These are phyloP conservation scores for Penicillium daleae DNA, from an alignment of 495 filamentous ascomycete genomes.

Conservation along the genomic window DNA sequence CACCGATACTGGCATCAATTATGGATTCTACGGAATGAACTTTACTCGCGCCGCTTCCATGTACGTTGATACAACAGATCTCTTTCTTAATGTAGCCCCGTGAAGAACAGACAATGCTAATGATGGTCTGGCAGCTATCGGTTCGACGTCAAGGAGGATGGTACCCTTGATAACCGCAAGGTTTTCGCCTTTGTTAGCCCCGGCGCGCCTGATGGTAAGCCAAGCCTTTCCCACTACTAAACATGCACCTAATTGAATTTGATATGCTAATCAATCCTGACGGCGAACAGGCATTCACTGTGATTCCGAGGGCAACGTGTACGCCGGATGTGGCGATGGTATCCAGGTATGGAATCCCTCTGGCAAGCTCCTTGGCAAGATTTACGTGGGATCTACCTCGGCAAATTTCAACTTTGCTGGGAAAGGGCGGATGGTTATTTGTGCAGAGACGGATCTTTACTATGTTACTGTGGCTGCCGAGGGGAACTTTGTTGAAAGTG, in stretches of 20 bases:
- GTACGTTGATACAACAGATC: constrained; percentile 15
- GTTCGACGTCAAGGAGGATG: constrained; percentile 26
- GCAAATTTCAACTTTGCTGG: constrained; percentile 64
- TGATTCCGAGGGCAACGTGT: constrained; percentile 49
- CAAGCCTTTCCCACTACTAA: neutral
- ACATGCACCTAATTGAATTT: neutral
- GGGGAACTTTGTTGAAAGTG: constrained; percentile 38
- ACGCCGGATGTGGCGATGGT: constrained; percentile 50
- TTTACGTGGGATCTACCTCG: constrained; percentile 41
- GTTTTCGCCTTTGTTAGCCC: constrained; percentile 25
- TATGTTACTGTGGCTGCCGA: constrained; percentile 50
- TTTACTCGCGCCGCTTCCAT: constrained; percentile 24
- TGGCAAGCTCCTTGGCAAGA: constrained; percentile 53
- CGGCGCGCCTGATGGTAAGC: constrained; percentile 42
- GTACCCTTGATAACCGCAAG: constrained; percentile 29
- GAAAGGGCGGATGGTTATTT: constrained; percentile 54
- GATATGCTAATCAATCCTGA: constrained; percentile 3
- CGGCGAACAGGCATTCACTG: constrained; percentile 42
- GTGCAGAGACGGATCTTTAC: constrained; percentile 52
- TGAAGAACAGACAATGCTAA: neutral
- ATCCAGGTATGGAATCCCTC: constrained; percentile 47
- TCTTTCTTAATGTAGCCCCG: no score
- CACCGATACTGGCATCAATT: constrained; percentile 42
- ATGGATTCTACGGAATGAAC: constrained; percentile 27
- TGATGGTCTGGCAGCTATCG: constrained; percentile 18